Percentiles rank a stretch among this genome's conserved stretches.
Conservation (phyloP, 2,329 filamentous ascomycete genomes). For the Lachnellula cervina region DNA sequence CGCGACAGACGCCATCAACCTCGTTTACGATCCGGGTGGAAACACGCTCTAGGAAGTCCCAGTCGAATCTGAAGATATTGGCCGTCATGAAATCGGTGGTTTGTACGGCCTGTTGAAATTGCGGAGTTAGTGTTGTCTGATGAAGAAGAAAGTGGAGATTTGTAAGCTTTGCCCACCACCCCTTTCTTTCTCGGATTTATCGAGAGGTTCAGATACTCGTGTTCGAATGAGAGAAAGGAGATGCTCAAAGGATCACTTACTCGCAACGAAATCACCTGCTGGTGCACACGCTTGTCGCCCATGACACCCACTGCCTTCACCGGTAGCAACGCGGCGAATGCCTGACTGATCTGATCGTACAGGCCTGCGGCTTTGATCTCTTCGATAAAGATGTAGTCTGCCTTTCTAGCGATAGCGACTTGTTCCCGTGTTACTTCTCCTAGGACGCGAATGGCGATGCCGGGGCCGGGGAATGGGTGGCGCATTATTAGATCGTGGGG, state of each 20-base stretch:
- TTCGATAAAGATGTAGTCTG: constrained; percentile 72
- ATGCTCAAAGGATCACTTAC: no score
- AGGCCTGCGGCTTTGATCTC: constrained; percentile 69
- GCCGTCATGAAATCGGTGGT: constrained; percentile 43
- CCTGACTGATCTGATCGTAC: constrained; percentile 67
- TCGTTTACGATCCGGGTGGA: constrained; percentile 68
- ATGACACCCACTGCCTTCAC: constrained; percentile 63
- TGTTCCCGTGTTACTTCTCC: constrained; percentile 79
- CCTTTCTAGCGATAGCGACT: constrained; percentile 72
- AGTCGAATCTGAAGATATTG: constrained; percentile 28
- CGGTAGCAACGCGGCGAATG: constrained; percentile 63
- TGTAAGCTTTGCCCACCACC: no score
- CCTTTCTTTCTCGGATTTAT: no score
- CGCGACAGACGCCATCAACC: constrained; percentile 57
- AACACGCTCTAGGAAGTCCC: constrained; percentile 60
- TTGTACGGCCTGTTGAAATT: constrained; percentile 43
- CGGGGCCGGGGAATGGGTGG: constrained; percentile 72
- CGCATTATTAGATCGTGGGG: constrained; percentile 71
- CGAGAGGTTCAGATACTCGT: no score
- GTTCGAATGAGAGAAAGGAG: no score
- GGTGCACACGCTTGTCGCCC: constrained; percentile 64
- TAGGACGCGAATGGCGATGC: constrained; percentile 65
- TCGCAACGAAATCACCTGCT: constrained; percentile 56
- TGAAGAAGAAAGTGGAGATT: no score
- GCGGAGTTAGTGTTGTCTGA: no score